Conservation (phyloP, 2,329 filamentous ascomycete species). For the Apiospora rasikravindrae region DNA sequence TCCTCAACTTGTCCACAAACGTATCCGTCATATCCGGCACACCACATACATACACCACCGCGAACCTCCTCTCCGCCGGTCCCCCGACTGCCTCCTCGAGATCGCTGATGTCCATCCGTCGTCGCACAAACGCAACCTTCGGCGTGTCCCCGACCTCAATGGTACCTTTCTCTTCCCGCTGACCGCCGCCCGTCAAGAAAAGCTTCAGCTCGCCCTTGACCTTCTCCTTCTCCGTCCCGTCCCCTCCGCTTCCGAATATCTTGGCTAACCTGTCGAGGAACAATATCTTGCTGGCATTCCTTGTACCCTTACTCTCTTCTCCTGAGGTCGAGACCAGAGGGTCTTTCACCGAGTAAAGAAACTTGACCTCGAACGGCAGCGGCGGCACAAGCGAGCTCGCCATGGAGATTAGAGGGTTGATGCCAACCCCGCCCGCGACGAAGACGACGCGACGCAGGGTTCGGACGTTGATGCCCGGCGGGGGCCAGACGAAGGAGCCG, state of each 20-base stretch:
- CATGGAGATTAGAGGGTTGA: slow-evolving; percentile 83
- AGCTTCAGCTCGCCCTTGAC: slow-evolving; percentile 50
- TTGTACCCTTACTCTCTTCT: background rate
- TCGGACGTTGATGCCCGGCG: slow-evolving; percentile 50
- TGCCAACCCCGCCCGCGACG: slow-evolving; percentile 80
- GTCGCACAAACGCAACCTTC: slow-evolving; percentile 22
- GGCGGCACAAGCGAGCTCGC: slow-evolving; percentile 42
- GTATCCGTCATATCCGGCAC: slow-evolving; percentile 72
- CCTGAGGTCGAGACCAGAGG: slow-evolving; percentile 24
- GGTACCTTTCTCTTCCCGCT: background rate
- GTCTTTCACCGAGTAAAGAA: slow-evolving; percentile 66
- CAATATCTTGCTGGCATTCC: slow-evolving; percentile 44
- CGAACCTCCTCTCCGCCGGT: slow-evolving; percentile 42
- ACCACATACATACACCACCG: slow-evolving; percentile 71
- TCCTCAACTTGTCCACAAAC: slow-evolving; percentile 56
- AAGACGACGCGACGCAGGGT: slow-evolving; percentile 68
- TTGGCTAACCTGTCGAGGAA: slow-evolving; percentile 55
- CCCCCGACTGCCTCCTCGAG: slow-evolving; percentile 46
- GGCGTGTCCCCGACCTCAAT: background rate
- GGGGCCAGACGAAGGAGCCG: slow-evolving; percentile 82
- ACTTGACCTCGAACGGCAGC: slow-evolving; percentile 56
- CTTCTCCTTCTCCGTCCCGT: too few species aligned
- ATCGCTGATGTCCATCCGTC: slow-evolving; percentile 51
- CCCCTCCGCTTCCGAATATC: slow-evolving; percentile 41
- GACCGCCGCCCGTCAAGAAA: slow-evolving; percentile 49